phyloP scores from a whole-genome alignment of 78 protist species.

The Carpediemonas membranifera region DNA sequence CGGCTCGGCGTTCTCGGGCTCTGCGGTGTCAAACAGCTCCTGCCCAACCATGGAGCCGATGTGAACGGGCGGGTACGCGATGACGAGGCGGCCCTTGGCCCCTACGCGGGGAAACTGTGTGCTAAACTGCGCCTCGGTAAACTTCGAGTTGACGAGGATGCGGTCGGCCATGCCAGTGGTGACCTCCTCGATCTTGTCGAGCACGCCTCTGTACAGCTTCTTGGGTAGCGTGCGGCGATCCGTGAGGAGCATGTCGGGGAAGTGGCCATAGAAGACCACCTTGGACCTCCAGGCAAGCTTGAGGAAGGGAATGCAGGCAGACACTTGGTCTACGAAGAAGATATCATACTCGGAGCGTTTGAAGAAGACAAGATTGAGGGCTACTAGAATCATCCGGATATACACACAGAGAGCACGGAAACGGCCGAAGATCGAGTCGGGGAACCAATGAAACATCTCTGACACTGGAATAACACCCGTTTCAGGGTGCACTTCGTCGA shows the following conservation, averaged over 20 bases:
- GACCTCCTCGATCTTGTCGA: constrained; percentile 79
- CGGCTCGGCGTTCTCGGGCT: not conserved
- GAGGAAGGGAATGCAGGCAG: constrained; percentile 47
- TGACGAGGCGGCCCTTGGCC: not conserved
- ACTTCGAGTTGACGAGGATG: constrained; percentile 20
- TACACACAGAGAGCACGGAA: constrained; percentile 66
- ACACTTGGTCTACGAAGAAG: constrained; percentile 21
- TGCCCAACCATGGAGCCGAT: not conserved
- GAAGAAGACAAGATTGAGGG: constrained; percentile 28
- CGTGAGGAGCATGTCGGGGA: constrained; percentile 80
- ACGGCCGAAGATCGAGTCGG: constrained; percentile 50
- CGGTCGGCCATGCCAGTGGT: constrained; percentile 19
- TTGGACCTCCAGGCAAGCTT: constrained; percentile 7
- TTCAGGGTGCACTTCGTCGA: constrained; percentile 70
- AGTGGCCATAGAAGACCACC: constrained; percentile 90
- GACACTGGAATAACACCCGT: not conserved
- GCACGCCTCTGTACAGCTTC: constrained; percentile 77
- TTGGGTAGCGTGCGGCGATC: too few species aligned
- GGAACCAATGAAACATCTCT: constrained; percentile 31
- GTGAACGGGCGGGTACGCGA: constrained; percentile 6
- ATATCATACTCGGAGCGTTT: not conserved
- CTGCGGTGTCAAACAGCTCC: not conserved
- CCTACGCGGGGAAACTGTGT: not conserved
- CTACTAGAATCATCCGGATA: constrained; percentile 49
- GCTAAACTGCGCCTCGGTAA: not conserved